These are phyloP conservation scores for Dactylellina sp. DNA, from an alignment of 2,329 filamentous ascomycete species.

Conservation along the genomic window DNA sequence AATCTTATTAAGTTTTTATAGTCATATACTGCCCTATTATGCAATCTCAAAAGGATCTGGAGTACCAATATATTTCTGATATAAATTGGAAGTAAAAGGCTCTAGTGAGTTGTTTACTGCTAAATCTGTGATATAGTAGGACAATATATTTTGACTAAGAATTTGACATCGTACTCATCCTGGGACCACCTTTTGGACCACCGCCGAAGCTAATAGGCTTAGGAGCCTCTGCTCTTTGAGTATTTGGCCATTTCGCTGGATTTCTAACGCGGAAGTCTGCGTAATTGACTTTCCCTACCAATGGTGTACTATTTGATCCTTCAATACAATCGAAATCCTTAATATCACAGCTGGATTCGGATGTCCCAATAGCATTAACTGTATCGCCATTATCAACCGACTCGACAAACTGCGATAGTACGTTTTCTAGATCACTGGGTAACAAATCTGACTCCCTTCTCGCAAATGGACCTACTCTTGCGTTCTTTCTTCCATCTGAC, in stretches of 20 bases:
- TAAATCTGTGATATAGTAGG: no score
- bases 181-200: conserved; percentile 2
- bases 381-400: conserved; percentile 7
- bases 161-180: conserved; percentile 13
- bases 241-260: conserved; percentile 12
- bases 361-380: background rate
- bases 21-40: no score
- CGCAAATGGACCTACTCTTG: background rate
- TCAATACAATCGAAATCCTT: conserved; percentile 30
- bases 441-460: conserved; percentile 32
- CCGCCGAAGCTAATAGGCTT: conserved; percentile 13
- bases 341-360: conserved; percentile 41
- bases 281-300: conserved; percentile 7
- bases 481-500: background rate
- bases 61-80: no score
- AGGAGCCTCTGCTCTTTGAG: background rate
- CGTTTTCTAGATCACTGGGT: conserved; percentile 27
- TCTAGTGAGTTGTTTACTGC: no score
- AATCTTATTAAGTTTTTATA: no score
- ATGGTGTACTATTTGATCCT: background rate
- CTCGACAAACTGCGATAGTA: conserved; percentile 24
- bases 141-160: background rate
- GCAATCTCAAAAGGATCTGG: no score
- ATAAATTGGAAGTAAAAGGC: no score
- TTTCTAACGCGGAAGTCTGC: conserved; percentile 34